Evolutionary conservation across 1,284 basidiomycete genomes (phyloP).

Genomic region (Tilletia horrida): DNA sequence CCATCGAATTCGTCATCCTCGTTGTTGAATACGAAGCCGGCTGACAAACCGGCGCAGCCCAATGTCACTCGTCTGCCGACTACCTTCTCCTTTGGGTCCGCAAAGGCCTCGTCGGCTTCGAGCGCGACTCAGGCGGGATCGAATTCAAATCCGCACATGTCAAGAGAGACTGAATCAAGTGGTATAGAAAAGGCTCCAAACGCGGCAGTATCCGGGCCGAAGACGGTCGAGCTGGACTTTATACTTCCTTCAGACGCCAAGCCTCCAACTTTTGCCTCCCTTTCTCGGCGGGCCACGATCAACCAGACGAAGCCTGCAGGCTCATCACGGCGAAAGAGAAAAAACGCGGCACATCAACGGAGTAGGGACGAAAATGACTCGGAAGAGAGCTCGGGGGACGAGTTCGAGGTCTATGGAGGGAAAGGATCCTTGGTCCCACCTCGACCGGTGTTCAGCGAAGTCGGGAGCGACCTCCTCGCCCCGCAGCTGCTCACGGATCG

Average conservation of each 20-base stretch:
- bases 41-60: constrained; percentile 54
- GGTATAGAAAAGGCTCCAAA: background rate
- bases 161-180: no score
- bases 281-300: constrained; percentile 31
- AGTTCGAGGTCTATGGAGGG: constrained; percentile 55
- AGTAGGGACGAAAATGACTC: constrained; percentile 21
- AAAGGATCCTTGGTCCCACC: constrained; percentile 37
- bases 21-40: constrained; percentile 17
- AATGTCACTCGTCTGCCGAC: constrained; percentile 50
- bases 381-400: constrained; percentile 48
- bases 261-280: constrained; percentile 66
- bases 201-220: constrained; percentile 43
- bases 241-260: constrained; percentile 80
- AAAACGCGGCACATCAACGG: background rate
- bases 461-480: constrained; percentile 56
- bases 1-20: background rate
- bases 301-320: background rate
- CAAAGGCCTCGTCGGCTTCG: background rate
- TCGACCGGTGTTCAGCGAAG: constrained; percentile 31
- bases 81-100: constrained; percentile 31
- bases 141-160: no score
- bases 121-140: constrained; percentile 16
- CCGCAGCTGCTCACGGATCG: constrained; percentile 78
- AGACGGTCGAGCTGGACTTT: constrained; percentile 79
- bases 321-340: constrained; percentile 18